Percentiles rank a stretch among this genome's conserved stretches.
These are phyloP conservation scores for Sporisorium reilianum DNA, from an alignment of 1,284 basidiomycete species.

Conservation along the genomic window DNA sequence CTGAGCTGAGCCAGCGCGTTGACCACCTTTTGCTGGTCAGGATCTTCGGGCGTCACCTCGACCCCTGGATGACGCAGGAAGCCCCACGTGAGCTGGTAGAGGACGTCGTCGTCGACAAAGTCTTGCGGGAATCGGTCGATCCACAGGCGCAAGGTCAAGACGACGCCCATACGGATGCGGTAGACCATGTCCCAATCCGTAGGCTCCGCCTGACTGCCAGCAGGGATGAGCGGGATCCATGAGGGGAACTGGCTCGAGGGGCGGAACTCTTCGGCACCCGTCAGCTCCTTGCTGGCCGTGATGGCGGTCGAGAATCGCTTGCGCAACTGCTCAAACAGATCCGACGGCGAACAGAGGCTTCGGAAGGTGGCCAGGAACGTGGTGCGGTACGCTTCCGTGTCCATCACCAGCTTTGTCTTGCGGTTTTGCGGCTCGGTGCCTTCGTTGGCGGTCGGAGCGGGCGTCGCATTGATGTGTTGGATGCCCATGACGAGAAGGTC, in stretches of 20 bases:
- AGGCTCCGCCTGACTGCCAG: conserved; percentile 48
- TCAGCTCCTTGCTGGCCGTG: conserved; percentile 63
- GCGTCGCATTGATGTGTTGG: conserved; percentile 50
- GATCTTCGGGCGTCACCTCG: conserved; percentile 41
- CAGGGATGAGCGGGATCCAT: conserved; percentile 54
- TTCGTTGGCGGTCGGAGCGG: conserved; percentile 14
- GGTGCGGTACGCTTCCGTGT: conserved; percentile 54
- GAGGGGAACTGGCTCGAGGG: conserved; percentile 62
- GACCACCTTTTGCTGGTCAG: conserved; percentile 50
- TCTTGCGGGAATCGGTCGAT: conserved; percentile 61
- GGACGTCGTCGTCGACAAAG: conserved; percentile 60
- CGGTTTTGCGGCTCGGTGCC: conserved; percentile 33
- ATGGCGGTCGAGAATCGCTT: conserved; percentile 63
- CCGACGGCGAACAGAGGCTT: conserved; percentile 51
- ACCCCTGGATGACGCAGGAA: conserved; percentile 51
- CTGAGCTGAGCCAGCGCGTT: conserved; percentile 47
- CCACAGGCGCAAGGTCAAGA: conserved; percentile 58
- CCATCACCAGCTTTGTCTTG: conserved; percentile 54
- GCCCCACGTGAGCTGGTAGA: conserved; percentile 50
- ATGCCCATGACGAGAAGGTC: conserved; percentile 67
- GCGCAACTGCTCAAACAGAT: conserved; percentile 61
- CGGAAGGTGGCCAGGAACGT: conserved; percentile 64
- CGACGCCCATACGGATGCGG: conserved; percentile 59
- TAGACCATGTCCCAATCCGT: conserved; percentile 61
- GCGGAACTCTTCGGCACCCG: conserved; percentile 46